Percentiles rank a stretch among this genome's conserved stretches.
These are phyloP conservation scores for Puccinia coronata DNA, from an alignment of 1,284 basidiomycete species.

Conservation along the genomic window DNA sequence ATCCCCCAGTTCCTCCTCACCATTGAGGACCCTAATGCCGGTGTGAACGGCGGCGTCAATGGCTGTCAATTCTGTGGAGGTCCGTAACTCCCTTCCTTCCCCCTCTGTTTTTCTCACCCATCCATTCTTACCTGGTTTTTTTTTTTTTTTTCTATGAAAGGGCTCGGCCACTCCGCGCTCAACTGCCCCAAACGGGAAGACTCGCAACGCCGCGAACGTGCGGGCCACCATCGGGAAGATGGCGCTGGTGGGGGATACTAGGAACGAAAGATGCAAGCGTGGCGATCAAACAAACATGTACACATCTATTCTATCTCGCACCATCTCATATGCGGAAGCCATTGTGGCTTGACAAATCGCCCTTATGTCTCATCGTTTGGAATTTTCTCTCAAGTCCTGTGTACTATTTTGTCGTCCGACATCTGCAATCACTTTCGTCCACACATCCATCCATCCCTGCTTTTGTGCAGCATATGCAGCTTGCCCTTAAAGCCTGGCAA, in stretches of 20 bases:
- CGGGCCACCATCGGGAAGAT: conserved; percentile 69
- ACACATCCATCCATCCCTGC: no score
- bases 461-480: no score
- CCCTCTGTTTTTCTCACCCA: background rate
- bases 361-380: no score
- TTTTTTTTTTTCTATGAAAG: conserved; percentile 60
- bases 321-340: no score
- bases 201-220: conserved; percentile 80
- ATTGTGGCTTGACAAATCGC: no score
- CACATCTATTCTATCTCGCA: background rate
- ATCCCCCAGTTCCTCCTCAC: conserved; percentile 92
- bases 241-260: conserved; percentile 64
- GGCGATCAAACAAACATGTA: background rate
- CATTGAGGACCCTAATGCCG: conserved; percentile 86
- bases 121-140: background rate
- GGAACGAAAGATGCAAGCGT: background rate
- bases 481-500: no score
- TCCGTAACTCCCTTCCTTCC: conserved; percentile 57
- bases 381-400: no score
- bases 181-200: conserved; percentile 98
- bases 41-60: conserved; percentile 72
- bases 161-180: conserved; percentile 85
- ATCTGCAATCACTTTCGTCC: no score
- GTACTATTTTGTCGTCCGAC: no score
- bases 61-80: conserved; percentile 97